These are phyloP conservation scores for Teratosphaeria epicoccoides DNA, from an alignment of 2,329 filamentous ascomycete genomes.

Conservation along the genomic window DNA sequence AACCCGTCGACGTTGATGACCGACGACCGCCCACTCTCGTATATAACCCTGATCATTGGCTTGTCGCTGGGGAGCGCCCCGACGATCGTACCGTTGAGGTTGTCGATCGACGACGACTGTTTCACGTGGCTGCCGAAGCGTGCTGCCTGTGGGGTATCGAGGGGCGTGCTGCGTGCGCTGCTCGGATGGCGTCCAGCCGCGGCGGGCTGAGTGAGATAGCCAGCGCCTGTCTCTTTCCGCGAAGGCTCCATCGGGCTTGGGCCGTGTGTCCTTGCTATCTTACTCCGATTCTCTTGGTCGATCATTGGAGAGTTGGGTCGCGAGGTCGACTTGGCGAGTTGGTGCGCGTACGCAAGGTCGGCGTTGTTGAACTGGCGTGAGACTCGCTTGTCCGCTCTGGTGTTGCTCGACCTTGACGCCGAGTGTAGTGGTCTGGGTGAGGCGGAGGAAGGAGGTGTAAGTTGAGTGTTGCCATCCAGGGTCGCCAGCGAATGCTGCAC, in stretches of 20 bases:
- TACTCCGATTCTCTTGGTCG: constrained; percentile 45
- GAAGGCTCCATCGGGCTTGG: constrained; percentile 46
- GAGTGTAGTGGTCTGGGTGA: constrained; percentile 54
- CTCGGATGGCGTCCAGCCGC: constrained; percentile 29
- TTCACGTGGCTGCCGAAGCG: constrained; percentile 60
- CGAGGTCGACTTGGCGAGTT: constrained; percentile 30
- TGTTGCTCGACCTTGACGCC: constrained; percentile 35
- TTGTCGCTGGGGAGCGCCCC: constrained; percentile 75
- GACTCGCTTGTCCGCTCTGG: constrained; percentile 38
- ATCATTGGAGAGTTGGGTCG: constrained; percentile 61
- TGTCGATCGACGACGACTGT: constrained; percentile 75
- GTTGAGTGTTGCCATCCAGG: constrained; percentile 53
- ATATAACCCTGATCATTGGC: constrained; percentile 86
- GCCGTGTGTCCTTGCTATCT: constrained; percentile 49
- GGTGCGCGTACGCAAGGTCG: constrained; percentile 1
- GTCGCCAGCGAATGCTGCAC: constrained; percentile 70
- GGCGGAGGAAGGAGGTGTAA: constrained; percentile 50
- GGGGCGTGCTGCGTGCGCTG: constrained; percentile 41
- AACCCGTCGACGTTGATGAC: constrained; percentile 89
- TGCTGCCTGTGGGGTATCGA: constrained; percentile 51
- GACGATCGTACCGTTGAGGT: constrained; percentile 55
- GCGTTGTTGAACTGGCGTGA: constrained; percentile 34
- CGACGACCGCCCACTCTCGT: constrained; percentile 80
- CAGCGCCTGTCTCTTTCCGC: constrained; percentile 40
- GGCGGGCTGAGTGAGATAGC: constrained; percentile 44